A percentile compares a stretch with the other conserved stretches of the same genome.
Conservation (phyloP, 1,284 basidiomycete species). For the Leccinum pachyderme region DNA sequence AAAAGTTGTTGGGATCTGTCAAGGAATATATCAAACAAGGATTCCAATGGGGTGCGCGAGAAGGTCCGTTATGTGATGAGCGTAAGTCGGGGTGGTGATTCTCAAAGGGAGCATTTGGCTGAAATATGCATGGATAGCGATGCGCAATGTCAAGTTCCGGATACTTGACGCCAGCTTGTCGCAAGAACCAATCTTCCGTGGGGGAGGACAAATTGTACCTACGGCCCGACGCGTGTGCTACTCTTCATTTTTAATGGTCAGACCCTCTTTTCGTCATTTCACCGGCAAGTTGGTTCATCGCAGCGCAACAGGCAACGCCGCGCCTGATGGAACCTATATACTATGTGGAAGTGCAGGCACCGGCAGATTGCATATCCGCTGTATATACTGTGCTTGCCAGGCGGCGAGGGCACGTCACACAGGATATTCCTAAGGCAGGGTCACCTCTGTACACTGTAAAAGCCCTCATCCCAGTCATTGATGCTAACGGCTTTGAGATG, state of each 20-base stretch:
- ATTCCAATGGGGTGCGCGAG: constrained; percentile 98
- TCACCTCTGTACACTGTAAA: constrained; percentile 97
- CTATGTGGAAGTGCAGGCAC: constrained; percentile 97
- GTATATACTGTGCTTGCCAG: constrained; percentile 97
- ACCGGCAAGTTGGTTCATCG: constrained; percentile 3
- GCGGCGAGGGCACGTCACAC: constrained; percentile 95
- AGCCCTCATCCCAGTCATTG: constrained; percentile 96
- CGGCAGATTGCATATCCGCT: constrained; percentile 96
- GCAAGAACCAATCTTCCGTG: constrained; percentile 94
- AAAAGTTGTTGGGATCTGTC: constrained; percentile 85
- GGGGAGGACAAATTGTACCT: constrained; percentile 97
- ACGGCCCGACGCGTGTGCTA: constrained; percentile 97
- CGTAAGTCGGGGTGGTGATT: constrained; percentile 58
- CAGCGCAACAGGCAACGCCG: constrained; percentile 70
- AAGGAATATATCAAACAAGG: constrained; percentile 98
- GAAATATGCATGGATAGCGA: constrained; percentile 53
- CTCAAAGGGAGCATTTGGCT: constrained; percentile 6
- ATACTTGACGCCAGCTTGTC: constrained; percentile 90
- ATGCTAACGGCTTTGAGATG: constrained; percentile 98
- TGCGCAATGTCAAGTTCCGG: constrained; percentile 98
- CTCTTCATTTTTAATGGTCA: constrained; percentile 96
- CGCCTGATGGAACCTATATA: constrained; percentile 96
- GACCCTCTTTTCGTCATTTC: constrained; percentile 20
- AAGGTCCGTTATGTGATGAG: constrained; percentile 97
- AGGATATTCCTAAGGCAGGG: constrained; percentile 96